Evolutionary conservation across 2,329 filamentous ascomycete genomes (phyloP).

Genomic region (Thermothelomyces thermophilus): DNA sequence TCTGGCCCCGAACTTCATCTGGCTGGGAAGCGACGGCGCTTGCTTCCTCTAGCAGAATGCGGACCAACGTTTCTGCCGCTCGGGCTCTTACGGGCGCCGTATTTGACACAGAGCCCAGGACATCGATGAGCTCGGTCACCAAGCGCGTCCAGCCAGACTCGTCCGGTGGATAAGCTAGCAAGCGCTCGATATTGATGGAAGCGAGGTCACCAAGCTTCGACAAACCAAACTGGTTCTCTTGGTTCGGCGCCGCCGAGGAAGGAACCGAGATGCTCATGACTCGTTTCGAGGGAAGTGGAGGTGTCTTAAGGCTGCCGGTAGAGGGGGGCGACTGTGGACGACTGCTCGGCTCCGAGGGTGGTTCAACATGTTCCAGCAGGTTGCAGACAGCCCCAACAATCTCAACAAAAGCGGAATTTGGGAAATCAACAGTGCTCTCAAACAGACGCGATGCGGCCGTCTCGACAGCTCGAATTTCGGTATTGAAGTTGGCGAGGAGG

Average conservation of each 20-base stretch:
- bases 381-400: slow-evolving; percentile 70
- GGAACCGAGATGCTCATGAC: slow-evolving; percentile 43
- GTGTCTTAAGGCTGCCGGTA: slow-evolving; percentile 30
- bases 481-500: slow-evolving; percentile 61
- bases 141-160: slow-evolving; percentile 72
- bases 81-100: slow-evolving; percentile 49
- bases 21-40: slow-evolving; percentile 48
- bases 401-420: slow-evolving; percentile 71
- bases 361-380: slow-evolving; percentile 47
- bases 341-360: slow-evolving; percentile 27
- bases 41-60: slow-evolving; percentile 51
- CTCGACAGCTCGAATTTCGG: slow-evolving; percentile 83
- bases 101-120: slow-evolving; percentile 41
- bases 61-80: slow-evolving; percentile 59
- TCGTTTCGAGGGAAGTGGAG: slow-evolving; percentile 36
- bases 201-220: slow-evolving; percentile 68
- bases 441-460: slow-evolving; percentile 78
- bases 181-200: slow-evolving; percentile 65
- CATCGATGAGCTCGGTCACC: slow-evolving; percentile 46
- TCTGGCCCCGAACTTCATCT: slow-evolving; percentile 45
- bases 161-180: slow-evolving; percentile 60
- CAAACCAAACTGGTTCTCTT: slow-evolving; percentile 61
- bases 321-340: slow-evolving; percentile 34
- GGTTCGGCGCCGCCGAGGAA: slow-evolving; percentile 43
- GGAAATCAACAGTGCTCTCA: slow-evolving; percentile 88